Conservation (phyloP, 768 basidiomycete species). For the Leccinum rimulosum region DNA sequence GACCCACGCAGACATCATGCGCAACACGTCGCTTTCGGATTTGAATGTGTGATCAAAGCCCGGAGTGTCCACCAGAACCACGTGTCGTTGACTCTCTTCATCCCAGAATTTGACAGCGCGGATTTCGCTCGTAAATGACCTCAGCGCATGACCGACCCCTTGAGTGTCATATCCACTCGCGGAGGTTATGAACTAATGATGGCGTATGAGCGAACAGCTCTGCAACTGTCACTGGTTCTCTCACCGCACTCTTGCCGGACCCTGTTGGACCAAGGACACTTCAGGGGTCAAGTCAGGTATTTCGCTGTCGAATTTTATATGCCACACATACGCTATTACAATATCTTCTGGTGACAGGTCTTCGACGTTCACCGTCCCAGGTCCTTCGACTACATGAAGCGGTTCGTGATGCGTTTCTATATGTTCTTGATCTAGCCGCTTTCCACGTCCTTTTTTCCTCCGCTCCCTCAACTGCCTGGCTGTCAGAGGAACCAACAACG, state of each 20-base stretch:
- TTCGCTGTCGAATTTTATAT: background rate
- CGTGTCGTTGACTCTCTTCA: background rate
- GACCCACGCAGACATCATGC: conserved; percentile 16
- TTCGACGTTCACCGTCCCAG: background rate
- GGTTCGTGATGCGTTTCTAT: background rate
- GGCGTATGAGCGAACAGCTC: background rate
- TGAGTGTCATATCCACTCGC: conserved; percentile 1
- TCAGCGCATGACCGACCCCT: conserved; percentile 10
- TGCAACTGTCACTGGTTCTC: background rate
- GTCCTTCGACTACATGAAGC: background rate
- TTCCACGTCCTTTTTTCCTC: background rate
- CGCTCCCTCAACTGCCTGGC: too few relatives aligned
- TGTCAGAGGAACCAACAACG: background rate
- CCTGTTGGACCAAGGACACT: conserved; percentile 15
- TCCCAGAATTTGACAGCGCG: conserved; percentile 6
- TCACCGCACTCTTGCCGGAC: conserved; percentile 15
- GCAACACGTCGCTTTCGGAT: conserved; percentile 14
- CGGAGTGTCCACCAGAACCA: conserved; percentile 27
- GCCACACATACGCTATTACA: conserved; percentile 10
- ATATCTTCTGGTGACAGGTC: conserved; percentile 4
- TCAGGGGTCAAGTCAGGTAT: background rate
- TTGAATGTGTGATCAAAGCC: conserved; percentile 21
- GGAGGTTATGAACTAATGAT: conserved; percentile 10
- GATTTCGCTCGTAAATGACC: conserved; percentile 13
- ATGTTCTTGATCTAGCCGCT: background rate